These are phyloP conservation scores for Suillus hirtellus DNA, from an alignment of 768 basidiomycete genomes.

Conservation along the genomic window DNA sequence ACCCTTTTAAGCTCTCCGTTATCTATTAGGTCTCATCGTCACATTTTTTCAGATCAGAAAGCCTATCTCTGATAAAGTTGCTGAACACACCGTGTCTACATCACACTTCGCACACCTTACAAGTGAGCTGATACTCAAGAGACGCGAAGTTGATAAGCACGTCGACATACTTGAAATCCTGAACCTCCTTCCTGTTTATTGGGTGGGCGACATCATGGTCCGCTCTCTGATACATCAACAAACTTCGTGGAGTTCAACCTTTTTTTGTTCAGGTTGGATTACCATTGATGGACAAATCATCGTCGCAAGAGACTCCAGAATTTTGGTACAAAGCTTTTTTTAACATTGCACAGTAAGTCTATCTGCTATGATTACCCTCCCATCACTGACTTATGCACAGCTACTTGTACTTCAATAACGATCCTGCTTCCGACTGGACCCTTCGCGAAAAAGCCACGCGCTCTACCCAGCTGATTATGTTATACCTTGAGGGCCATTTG, in stretches of 20 bases:
- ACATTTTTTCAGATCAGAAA: constrained; percentile 14
- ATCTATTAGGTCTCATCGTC: background rate
- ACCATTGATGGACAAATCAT: constrained; percentile 40
- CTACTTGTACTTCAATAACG: constrained; percentile 38
- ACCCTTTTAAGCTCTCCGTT: background rate
- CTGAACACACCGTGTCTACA: constrained; percentile 15
- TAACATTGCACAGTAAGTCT: constrained; percentile 39
- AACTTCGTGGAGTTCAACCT: constrained; percentile 3
- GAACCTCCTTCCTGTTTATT: constrained; percentile 60
- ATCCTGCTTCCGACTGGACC: constrained; percentile 34
- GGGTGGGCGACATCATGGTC: constrained; percentile 60
- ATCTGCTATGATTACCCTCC: background rate
- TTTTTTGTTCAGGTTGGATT: constrained; percentile 37
- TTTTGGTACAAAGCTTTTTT: constrained; percentile 51
- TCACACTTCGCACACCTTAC: constrained; percentile 13
- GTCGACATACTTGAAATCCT: constrained; percentile 47
- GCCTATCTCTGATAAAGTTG: constrained; percentile 12
- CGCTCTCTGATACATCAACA: constrained; percentile 21
- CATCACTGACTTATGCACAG: constrained; percentile 21
- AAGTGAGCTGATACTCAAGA: constrained; percentile 5
- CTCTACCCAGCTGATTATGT: constrained; percentile 28
- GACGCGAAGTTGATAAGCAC: constrained; percentile 14
- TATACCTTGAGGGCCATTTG: constrained; percentile 25
- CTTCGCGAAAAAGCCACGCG: constrained; percentile 28
- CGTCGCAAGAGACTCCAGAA: constrained; percentile 29